These are phyloP conservation scores for Thyridium curvatum DNA, from an alignment of 2,329 filamentous ascomycete genomes.

Conservation along the genomic window DNA sequence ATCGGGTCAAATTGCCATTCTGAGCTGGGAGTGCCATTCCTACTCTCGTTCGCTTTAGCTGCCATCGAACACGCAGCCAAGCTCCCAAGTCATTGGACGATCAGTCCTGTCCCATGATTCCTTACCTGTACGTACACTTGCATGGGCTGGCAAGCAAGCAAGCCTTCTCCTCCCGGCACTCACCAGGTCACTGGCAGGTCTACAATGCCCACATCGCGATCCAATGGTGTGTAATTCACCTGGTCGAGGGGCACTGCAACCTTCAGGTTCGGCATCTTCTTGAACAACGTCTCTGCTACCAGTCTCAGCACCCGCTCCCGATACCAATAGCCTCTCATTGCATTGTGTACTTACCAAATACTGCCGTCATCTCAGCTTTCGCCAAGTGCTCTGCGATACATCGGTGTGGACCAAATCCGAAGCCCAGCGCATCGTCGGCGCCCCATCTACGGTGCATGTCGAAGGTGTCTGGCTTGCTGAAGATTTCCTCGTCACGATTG, in stretches of 20 bases:
- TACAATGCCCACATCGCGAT: constrained; percentile 31
- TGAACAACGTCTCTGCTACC: constrained; percentile 26
- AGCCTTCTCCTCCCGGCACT: too few relatives aligned
- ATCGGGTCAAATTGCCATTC: too few relatives aligned
- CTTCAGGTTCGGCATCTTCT: constrained; percentile 29
- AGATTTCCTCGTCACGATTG: constrained; percentile 39
- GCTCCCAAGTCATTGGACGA: too few relatives aligned
- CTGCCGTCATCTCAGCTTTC: constrained; percentile 32
- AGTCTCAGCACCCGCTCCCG: background rate
- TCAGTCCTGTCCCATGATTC: too few relatives aligned
- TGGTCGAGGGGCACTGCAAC: constrained; percentile 30
- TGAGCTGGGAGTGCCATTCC: too few relatives aligned
- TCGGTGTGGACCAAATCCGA: constrained; percentile 37
- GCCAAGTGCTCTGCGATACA: constrained; percentile 39
- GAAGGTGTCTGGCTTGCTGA: constrained; percentile 32
- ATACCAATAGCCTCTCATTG: background rate
- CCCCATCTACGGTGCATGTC: constrained; percentile 31
- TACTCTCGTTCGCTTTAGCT: too few relatives aligned
- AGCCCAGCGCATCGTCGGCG: constrained; percentile 30
- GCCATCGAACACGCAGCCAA: too few relatives aligned
- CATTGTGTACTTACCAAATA: constrained; percentile 28
- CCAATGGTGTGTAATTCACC: constrained; percentile 28
- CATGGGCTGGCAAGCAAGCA: too few relatives aligned
- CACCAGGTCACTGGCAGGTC: constrained; percentile 30
- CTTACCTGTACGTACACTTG: too few relatives aligned